phyloP scores from a whole-genome alignment of 202 grass and related monocot species.

The Hordeum pubiflorum region DNA sequence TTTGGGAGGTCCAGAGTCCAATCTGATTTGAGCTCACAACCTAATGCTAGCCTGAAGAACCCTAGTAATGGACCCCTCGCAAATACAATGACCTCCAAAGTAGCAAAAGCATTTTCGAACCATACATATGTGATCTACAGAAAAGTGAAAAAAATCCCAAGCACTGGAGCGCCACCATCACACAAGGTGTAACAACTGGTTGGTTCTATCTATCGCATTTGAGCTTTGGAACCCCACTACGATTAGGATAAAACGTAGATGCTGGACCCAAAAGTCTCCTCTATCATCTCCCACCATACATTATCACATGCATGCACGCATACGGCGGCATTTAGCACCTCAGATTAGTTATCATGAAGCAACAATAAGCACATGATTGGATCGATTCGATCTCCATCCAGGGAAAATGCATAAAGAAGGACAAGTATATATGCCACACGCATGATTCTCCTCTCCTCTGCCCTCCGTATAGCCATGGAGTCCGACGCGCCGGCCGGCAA shows the following conservation, averaged over 20 bases:
- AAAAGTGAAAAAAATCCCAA: background rate
- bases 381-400: background rate
- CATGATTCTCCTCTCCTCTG: background rate
- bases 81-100: background rate
- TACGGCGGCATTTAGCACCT: background rate
- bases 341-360: background rate
- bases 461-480: background rate
- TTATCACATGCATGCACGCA: background rate
- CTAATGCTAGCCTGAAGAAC: background rate
- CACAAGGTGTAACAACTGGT: background rate
- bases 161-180: background rate
- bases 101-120: background rate
- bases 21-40: background rate
- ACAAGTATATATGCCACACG: background rate
- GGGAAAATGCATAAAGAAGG: background rate
- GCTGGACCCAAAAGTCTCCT: background rate
- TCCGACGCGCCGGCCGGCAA: background rate
- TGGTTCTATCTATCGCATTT: background rate
- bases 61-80: background rate
- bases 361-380: background rate
- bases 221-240: constrained; percentile 5
- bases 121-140: background rate
- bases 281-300: background rate
- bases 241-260: constrained; percentile 1
- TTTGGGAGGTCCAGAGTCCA: background rate